Base-by-base conservation (phyloP, 176 grass and related monocot genomes). In the Hyparrhenia diplandra region DNA sequence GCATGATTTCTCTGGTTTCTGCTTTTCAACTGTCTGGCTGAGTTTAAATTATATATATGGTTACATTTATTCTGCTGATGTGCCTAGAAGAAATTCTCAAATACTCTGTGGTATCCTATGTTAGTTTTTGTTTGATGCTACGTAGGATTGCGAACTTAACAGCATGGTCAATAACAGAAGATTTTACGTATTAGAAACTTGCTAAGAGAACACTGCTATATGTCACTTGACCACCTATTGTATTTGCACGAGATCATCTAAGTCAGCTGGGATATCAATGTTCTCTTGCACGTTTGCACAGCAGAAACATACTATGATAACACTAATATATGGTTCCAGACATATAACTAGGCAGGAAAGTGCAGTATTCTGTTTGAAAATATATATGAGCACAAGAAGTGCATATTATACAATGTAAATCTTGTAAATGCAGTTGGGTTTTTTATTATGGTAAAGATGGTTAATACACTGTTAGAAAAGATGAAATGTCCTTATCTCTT, bases 141-240 rank as follows among this genome's bases (percentile, higher is more conserved):
- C 16, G 36, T 54, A 39, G 30, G 20, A 23, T 57, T 74, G 46
- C 40, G 11, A 43, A 23, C 42, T 84, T 30, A 60, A 5, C 21
- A 58, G 29, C 1, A 13, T 76, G 12, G 5, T 76, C 49, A 69
- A 69, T 28, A 67, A 9, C 31, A 36, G 21, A 62, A 46, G 37
- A 34, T 59, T 85, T 70, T 77, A 42, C 28, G 43, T 73, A 77
- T 62, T 78, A 66, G 49, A 82, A 32, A 36, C 8, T 31, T 67
- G 45, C 37, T 54, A n/a, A n/a, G n/a, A n/a, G n/a, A n/a, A 39
- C 16, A 70, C 35, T 76, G 16, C 24, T 43, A 57, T 64, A n/a
- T 45, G 31, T 34, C 55, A 54, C 75, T 75, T 80, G n/a, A 34
- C 16, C 21, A 20, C 3, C 24, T 52, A 75, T 10, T n/a, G 24